Conservation (phyloP, 2,329 filamentous ascomycete genomes). For the Pseudopithomyces maydicus region DNA sequence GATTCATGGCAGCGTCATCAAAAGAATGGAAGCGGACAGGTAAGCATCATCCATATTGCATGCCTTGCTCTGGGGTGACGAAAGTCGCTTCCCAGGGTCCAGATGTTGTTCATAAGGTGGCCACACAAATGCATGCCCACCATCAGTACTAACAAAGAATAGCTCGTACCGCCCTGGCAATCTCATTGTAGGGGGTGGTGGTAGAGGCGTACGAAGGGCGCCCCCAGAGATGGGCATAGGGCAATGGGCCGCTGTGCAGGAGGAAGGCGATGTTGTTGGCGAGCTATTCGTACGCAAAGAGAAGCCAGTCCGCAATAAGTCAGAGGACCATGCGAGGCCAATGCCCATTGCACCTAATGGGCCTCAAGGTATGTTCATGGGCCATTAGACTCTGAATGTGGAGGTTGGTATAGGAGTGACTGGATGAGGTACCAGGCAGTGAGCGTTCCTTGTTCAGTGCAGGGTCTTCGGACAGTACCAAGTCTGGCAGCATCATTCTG, state of each 20-base stretch:
- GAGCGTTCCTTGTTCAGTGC: neutral
- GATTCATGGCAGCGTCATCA: constrained; percentile 76
- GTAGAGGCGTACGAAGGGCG: constrained; percentile 68
- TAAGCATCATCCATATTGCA: neutral
- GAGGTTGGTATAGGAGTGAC: neutral
- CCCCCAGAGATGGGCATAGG: constrained; percentile 69
- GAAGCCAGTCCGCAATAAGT: constrained; percentile 26
- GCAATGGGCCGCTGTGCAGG: constrained; percentile 70
- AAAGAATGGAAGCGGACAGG: constrained; percentile 66
- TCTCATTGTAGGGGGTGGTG: constrained; percentile 78
- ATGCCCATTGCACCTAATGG: constrained; percentile 10
- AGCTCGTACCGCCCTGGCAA: constrained; percentile 75
- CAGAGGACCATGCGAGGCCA: constrained; percentile 9
- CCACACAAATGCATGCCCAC: neutral
- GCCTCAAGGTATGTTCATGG: constrained; percentile 12
- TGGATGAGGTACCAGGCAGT: neutral
- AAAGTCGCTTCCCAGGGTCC: too few relatives aligned
- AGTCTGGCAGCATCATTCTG: neutral
- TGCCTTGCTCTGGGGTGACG: neutral
- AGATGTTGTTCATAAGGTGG: too few relatives aligned
- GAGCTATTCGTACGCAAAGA: constrained; percentile 64
- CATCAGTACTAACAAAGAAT: neutral
- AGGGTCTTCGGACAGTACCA: neutral
- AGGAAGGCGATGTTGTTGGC: constrained; percentile 69
- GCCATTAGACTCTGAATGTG: neutral